Evolutionary conservation across 108 stramenopile species (phyloP), one percentile per base, ranked within the genome.

Genomic region (Conticribra guillardii): DNA sequence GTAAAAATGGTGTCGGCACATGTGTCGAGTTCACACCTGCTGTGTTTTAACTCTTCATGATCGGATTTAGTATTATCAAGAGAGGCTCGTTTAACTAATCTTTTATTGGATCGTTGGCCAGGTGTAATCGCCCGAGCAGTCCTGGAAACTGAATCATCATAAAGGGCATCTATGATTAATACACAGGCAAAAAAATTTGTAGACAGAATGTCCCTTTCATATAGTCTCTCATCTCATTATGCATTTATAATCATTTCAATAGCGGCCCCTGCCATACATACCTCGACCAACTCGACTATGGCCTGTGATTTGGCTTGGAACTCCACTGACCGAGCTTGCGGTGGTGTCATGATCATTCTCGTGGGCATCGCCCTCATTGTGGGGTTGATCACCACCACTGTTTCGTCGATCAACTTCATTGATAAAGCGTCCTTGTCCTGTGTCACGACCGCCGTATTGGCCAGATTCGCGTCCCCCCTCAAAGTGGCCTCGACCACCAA

Each of bases 1-100:
- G 60, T 14, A 60, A 33, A 60, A 15, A 41, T 45, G 4, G 60
- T 60, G 30, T 60, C 41, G 9, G 60, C 37, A 17, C 60, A 18
- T 3, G 60, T 60, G 19, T 60, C 60, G 17, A 60, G 41, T 9
- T 60, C 60, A 23, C 60, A 41, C 18, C 3, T 22, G 37, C n/a
- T n/a, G n/a, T n/a, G n/a, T n/a, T n/a, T n/a, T n/a, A n/a, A n/a
- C n/a, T n/a, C n/a, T n/a, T n/a, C n/a, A n/a, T n/a, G n/a, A n/a
- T n/a, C n/a, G n/a, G n/a, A 37, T 37, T 32, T 32, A 4, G 50
- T 41, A 11, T 5, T 41, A 41, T 41, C 5, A 9, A 9, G 37
- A 9, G 11, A 9, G 37, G 37, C 11, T 11, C 11, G 37, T 41
- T 41, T 41, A 9, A 41, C 11, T 9, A 11, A 41, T 11, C 37